These are phyloP conservation scores for Cladosporium oxysporum DNA, from an alignment of 2,329 filamentous ascomycete genomes.

Conservation along the genomic window DNA sequence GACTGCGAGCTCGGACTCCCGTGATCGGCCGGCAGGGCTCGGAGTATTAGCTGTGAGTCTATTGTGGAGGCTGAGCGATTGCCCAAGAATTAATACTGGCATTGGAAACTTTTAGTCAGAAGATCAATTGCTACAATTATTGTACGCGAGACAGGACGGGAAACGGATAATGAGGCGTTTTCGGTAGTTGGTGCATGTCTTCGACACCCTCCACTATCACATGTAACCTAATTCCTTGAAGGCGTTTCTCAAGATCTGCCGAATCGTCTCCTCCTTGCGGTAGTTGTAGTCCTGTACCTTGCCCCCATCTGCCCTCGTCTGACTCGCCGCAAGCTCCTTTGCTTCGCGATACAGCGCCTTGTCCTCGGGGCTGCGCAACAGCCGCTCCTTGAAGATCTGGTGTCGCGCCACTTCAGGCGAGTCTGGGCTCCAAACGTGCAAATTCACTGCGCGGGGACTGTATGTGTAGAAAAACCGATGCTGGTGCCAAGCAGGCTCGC, in stretches of 20 bases:
- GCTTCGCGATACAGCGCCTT: slow-evolving; percentile 42
- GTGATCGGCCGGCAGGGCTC: background rate
- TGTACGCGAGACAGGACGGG: background rate
- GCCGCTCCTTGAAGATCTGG: slow-evolving; percentile 49
- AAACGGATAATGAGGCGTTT: background rate
- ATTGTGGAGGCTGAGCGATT: background rate
- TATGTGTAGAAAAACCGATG: slow-evolving; percentile 51
- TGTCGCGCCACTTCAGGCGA: slow-evolving; percentile 48
- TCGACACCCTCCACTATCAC: background rate
- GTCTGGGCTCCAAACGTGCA: slow-evolving; percentile 53
- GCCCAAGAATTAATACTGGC: background rate
- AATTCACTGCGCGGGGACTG: slow-evolving; percentile 44
- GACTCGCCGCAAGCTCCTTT: slow-evolving; percentile 42
- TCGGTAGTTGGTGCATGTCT: background rate
- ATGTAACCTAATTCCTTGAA: slow-evolving; percentile 27
- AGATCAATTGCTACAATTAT: background rate
- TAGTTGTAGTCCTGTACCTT: slow-evolving; percentile 43
- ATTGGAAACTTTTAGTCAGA: background rate
- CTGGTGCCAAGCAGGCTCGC: slow-evolving; percentile 51
- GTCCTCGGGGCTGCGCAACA: slow-evolving; percentile 43
- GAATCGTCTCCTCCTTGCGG: slow-evolving; percentile 46
- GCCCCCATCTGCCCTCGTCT: slow-evolving; percentile 37
- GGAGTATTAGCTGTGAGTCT: background rate
- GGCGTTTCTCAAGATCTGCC: slow-evolving; percentile 43
- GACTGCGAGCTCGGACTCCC: background rate